Evolutionary conservation across 2,329 filamentous ascomycete genomes (phyloP), one percentile per base, ranked within the genome.

Genomic region (Elsinoe perseae): DNA sequence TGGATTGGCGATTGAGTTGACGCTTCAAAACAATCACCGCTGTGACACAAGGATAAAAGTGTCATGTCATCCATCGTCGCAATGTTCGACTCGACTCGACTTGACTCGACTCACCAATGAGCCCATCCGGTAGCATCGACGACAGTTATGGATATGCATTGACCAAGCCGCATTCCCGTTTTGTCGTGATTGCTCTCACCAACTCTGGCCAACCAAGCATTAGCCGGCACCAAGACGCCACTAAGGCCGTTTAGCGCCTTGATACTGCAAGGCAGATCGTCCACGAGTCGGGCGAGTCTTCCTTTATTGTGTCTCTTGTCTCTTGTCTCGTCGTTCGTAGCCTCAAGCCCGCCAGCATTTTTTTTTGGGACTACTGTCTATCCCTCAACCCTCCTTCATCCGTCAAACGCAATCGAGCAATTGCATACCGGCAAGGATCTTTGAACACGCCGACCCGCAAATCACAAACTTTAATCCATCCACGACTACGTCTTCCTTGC

Each of bases 381-480:
- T 36, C 32, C 32, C 32, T 14, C 43, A 48, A 48, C 23, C 43
- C 43, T 48, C 43, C 7, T n/a, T 48, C 43, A 25, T 25, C 43
- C 30, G 40, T 30, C 48, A 36, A 52, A 52, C 48, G 48, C 48
- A 52, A 52, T 52, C 48, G 48, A 52, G 48, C 27, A 36, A 36
- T 16, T 36, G 48, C 48, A 34, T 34, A 18, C 9, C 43, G 25
- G 32, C 32, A 36, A 36, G 32, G 32, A 36, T 36, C 32, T 36
- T 9, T 36, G 32, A 36, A 36, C 32, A 36, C 32, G n/a, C 32
- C 32, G 32, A 36, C 32, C 32, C 32, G 32, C 32, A 36, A 7
- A 7, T 28, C 20, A 3, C 3, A 48, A 25, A 48, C 43, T 30
- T 16, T 48, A 36, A 7, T n/a, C 43, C 9, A 48, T n/a, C 38